phyloP scores from a whole-genome alignment of 1,139 yeast genomes.

The Saccharomycopsis hybrid region DNA sequence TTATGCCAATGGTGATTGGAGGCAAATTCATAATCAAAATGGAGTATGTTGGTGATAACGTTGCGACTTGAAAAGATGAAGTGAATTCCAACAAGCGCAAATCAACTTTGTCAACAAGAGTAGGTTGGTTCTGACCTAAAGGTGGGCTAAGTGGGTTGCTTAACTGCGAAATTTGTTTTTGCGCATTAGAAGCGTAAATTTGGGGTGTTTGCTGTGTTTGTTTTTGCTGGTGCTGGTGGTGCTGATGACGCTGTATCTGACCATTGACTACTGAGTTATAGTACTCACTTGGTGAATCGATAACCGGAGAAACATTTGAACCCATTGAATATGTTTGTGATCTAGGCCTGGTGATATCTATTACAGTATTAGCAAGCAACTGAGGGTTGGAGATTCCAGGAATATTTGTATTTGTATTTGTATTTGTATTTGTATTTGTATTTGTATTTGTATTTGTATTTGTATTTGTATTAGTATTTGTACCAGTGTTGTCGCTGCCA shows the following conservation, averaged over 20 bases:
- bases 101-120: conserved; percentile 51
- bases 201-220: conserved; percentile 9
- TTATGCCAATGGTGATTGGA: conserved; percentile 30
- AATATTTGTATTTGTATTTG: too few relatives aligned
- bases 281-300: neutral
- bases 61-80: conserved; percentile 61
- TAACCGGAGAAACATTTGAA: neutral
- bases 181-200: conserved; percentile 14
- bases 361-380: neutral
- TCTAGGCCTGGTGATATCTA: conserved; percentile 31
- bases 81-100: conserved; percentile 43
- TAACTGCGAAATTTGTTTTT: neutral
- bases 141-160: neutral
- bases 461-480: too few relatives aligned
- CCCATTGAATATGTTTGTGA: conserved; percentile 33
- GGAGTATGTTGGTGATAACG: conserved; percentile 70
- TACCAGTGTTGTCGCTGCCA: too few relatives aligned
- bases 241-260: too few relatives aligned
- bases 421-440: too few relatives aligned
- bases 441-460: too few relatives aligned
- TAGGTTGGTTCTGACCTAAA: conserved; percentile 26
- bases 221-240: too few relatives aligned
- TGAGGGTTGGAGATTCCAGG: too few relatives aligned
- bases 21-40: conserved; percentile 77
- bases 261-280: neutral